Base-by-base conservation (phyloP, 1,284 basidiomycete genomes). In the Apiotrichum porosum region DNA sequence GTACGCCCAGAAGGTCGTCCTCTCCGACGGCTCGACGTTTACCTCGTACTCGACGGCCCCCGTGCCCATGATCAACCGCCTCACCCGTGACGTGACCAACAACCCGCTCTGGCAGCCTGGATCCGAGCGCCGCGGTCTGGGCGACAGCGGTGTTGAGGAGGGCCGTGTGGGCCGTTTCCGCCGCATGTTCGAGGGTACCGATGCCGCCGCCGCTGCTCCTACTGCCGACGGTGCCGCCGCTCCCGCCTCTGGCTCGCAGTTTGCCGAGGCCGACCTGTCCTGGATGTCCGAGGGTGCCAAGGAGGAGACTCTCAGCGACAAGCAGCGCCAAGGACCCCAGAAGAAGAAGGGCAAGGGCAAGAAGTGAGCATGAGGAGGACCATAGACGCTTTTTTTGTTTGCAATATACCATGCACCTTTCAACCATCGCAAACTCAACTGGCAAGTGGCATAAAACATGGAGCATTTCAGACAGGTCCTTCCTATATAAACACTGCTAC, bases 31-130 rank as follows among this genome's bases (percentile, higher is more conserved):
- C n/a, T 85, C 85, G 17, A 86, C 85, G 1, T 89, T 88, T 69
- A 82, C 81, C 2, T 85, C 90, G 58, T 86, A 83, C 79, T 87
- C 85, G 9, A 91, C 89, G 0, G 88, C 88, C 0, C 89, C 89
- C 0, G 81, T 83, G 5, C 84, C 85, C 3, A 71, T 80, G 17
- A 70, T 63, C 36, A 78, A 88, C 36, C 80, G 82, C 35, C 76
- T 90, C 37, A 86, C 87, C 19, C 82, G 88, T 35, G 89, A 92
- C 64, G 83, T 85, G 43, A 88, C 85, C 14, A 92, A 89, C 68
- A 86, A 89, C 67, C 85, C 84, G 10, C 70, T 88, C 21, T 93
- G 83, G 86, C 70, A 69, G 56, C 75, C 75, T 18, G 77, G 79
- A 10, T 73, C 76, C 28, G 68, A 71, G 37, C 59, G 59, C 30